phyloP scores from a whole-genome alignment of 768 basidiomycete species.

The Trametes villosa region DNA sequence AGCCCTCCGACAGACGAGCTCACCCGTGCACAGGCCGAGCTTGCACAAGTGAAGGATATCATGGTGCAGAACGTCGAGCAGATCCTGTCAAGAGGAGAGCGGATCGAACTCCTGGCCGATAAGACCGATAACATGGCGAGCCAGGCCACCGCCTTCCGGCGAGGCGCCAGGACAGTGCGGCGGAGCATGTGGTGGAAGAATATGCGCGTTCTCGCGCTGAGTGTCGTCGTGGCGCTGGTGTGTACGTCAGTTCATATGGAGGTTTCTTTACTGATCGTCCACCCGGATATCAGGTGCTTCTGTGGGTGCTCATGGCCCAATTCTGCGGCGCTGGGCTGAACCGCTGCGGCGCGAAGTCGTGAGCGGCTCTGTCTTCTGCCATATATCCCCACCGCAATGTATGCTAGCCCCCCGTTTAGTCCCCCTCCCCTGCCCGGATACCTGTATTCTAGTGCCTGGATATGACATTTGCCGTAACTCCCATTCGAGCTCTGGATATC shows the following conservation, averaged over 20 bases:
- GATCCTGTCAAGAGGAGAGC: constrained; percentile 91
- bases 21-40: constrained; percentile 85
- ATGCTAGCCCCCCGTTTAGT: constrained; percentile 12
- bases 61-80: constrained; percentile 99
- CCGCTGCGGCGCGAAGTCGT: constrained; percentile 54
- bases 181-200: constrained; percentile 93
- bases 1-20: constrained; percentile 88
- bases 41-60: constrained; percentile 91
- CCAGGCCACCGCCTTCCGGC: constrained; percentile 90
- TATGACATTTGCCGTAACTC: not conserved
- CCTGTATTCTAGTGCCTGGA: constrained; percentile 10
- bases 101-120: constrained; percentile 94
- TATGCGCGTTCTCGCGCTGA: constrained; percentile 67
- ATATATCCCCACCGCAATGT: not conserved
- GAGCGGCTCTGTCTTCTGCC: not conserved
- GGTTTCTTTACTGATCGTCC: constrained; percentile 20
- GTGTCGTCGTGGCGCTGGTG: constrained; percentile 72
- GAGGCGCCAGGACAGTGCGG: constrained; percentile 83
- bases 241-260: constrained; percentile 34
- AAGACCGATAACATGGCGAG: constrained; percentile 96
- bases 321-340: constrained; percentile 86
- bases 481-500: too few species aligned
- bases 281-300: constrained; percentile 53
- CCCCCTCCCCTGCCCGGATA: not conserved
- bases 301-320: constrained; percentile 86